Base-by-base conservation (phyloP, 2,329 filamentous ascomycete species). In the Periconia macrospinosa region DNA sequence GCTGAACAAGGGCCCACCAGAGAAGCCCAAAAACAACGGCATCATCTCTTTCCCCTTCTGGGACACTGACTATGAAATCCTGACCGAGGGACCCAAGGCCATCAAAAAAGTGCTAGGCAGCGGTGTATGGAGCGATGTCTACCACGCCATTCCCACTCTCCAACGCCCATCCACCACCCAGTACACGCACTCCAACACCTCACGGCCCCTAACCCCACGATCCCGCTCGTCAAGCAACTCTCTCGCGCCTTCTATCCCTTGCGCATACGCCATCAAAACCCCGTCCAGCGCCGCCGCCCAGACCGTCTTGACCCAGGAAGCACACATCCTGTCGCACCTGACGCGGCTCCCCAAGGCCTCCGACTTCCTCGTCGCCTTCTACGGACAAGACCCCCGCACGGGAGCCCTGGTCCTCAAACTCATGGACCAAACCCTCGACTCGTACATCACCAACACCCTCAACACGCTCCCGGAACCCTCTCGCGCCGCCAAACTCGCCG, bases 111-210 rank as follows among this genome's bases (percentile, higher is more conserved):
- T 58, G 2, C 64, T 75, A 13, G 72, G 72, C 15, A 60, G 59
- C 15, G 72, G 72, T 11, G 57, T 65, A 15, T 75, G 72, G 72
- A 73, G 71, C 52, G 64, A 72, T 58, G 71, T 75, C 1, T 74
- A 70, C 54, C 59, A 70, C 7, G 72, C 69, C 7, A 60, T n/a
- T 10, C 69, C 63, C 18, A 58, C 52, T 40, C 46, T 62, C 9
- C 61, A 65, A 1, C 58, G 60, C 30, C 45, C 50, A 1, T 20
- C 19, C 10, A 13, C 20, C 20, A 27, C 6, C 23, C 14, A 2
- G 3, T 6, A 18, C n/a, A n/a, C 19, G 8, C 14, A 30, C 10
- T n/a, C 23, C 20, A n/a, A 37, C 33, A n/a, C 5, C 33, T 37
- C 33, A 37, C 33, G 33, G 5, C 70, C 70, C 20, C 47, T 64